These are phyloP conservation scores for Phytophthora pluvialis DNA, from an alignment of 352 stramenopile genomes.

Conservation along the genomic window DNA sequence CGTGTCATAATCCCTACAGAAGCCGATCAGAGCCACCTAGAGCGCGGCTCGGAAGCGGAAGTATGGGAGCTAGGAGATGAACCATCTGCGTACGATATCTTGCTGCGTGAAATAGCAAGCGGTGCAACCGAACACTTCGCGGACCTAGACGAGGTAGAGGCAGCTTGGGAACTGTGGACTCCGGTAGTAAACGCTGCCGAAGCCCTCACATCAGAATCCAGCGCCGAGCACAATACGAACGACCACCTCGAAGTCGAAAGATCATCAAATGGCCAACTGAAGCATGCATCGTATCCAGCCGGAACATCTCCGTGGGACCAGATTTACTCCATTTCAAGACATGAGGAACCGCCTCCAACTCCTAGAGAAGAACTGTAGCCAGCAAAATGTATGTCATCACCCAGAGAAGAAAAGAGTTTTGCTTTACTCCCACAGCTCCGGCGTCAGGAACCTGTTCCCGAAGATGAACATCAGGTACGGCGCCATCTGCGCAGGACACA, in stretches of 20 bases:
- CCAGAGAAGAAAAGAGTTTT: neutral
- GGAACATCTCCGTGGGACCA: slow-evolving; percentile 30
- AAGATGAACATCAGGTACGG: slow-evolving; percentile 63
- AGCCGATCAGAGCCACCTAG: neutral
- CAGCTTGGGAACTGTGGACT: slow-evolving; percentile 69
- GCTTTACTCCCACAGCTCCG: slow-evolving; percentile 44
- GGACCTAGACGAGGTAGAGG: slow-evolving; percentile 64
- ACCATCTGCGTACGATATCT: slow-evolving; percentile 42
- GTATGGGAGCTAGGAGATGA: slow-evolving; percentile 45
- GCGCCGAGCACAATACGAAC: neutral
- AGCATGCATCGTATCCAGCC: slow-evolving; percentile 12
- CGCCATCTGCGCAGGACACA: slow-evolving; percentile 49
- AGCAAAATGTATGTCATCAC: neutral
- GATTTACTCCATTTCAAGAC: neutral
- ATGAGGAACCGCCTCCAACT: neutral
- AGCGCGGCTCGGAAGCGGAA: neutral
- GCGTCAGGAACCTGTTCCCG: slow-evolving; percentile 54
- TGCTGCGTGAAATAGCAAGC: slow-evolving; percentile 32
- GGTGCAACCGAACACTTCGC: slow-evolving; percentile 46
- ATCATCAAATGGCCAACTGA: neutral
- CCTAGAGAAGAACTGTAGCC: slow-evolving; percentile 28
- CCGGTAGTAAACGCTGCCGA: slow-evolving; percentile 56
- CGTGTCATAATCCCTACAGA: slow-evolving; percentile 14
- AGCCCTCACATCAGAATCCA: neutral
- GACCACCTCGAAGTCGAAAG: neutral